Conservation (phyloP, 768 basidiomycete genomes). For the Kondoa subrosea region DNA sequence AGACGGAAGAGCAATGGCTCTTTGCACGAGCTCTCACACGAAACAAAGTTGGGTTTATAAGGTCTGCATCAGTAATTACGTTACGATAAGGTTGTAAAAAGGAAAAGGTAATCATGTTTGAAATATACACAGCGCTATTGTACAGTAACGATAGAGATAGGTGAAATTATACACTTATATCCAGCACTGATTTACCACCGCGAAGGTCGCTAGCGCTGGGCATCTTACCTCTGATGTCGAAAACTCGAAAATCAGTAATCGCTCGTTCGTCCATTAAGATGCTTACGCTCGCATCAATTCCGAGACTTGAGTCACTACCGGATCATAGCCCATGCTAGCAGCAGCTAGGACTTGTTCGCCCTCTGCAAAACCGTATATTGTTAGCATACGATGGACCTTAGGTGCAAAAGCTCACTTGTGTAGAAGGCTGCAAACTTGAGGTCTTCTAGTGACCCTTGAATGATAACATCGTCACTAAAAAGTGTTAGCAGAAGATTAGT, state of each 20-base stretch:
- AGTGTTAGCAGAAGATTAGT: too few relatives aligned
- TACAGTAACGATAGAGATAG: too few relatives aligned
- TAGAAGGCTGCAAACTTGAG: slow-evolving; percentile 1
- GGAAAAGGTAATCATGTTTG: not conserved
- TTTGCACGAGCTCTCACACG: not conserved
- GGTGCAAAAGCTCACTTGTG: too few relatives aligned
- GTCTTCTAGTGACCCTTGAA: slow-evolving; percentile 7
- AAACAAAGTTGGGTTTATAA: not conserved
- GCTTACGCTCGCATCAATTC: slow-evolving; percentile 8
- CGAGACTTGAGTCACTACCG: not conserved
- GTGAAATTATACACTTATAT: too few relatives aligned
- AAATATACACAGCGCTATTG: too few relatives aligned
- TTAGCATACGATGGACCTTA: too few relatives aligned
- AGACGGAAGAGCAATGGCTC: not conserved
- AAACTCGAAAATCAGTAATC: too few relatives aligned
- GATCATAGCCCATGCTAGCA: not conserved
- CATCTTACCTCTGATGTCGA: not conserved
- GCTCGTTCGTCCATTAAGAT: too few relatives aligned
- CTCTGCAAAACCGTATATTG: not conserved
- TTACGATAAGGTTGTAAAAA: not conserved
- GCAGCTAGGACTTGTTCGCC: slow-evolving; percentile 3
- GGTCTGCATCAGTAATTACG: not conserved
- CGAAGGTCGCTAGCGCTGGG: too few relatives aligned
- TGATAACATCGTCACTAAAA: slow-evolving; percentile 7
- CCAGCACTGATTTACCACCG: too few relatives aligned